Conservation (phyloP, 768 basidiomycete genomes). For the Trametes cubensis region DNA sequence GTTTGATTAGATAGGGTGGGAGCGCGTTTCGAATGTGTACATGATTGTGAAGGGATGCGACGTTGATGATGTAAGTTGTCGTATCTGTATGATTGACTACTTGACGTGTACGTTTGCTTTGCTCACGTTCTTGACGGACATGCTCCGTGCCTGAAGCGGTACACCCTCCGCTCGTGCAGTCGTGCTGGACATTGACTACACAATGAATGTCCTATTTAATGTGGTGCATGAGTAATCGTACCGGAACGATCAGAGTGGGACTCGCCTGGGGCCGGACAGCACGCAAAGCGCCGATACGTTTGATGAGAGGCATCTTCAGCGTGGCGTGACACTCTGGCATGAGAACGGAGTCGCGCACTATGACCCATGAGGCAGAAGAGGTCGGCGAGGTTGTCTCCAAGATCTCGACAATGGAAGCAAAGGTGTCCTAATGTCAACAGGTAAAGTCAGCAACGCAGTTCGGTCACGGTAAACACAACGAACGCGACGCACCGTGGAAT, state of each 20-base stretch:
- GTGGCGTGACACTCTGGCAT: neutral
- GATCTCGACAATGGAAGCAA: neutral
- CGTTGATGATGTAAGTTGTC: constrained; percentile 4
- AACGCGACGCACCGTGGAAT: no score
- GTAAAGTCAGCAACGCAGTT: no score
- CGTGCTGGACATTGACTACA: constrained; percentile 17
- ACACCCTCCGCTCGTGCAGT: constrained; percentile 5
- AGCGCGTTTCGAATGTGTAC: neutral
- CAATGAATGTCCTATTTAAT: constrained; percentile 10
- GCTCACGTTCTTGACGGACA: constrained; percentile 2
- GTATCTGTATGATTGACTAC: neutral
- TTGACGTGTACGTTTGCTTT: neutral
- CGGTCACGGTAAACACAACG: no score
- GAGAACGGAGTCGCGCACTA: neutral
- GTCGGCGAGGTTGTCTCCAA: neutral
- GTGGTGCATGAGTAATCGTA: no score
- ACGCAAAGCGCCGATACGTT: neutral
- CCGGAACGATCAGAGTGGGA: neutral
- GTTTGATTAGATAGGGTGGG: neutral
- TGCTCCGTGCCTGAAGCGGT: neutral
- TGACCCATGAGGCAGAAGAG: neutral
- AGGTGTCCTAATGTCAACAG: neutral
- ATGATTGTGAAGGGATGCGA: constrained; percentile 15
- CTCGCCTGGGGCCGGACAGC: neutral
- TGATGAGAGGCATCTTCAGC: neutral